Evolutionary conservation across 2,329 filamentous ascomycete genomes (phyloP).

Genomic region (Alternaria sp.): DNA sequence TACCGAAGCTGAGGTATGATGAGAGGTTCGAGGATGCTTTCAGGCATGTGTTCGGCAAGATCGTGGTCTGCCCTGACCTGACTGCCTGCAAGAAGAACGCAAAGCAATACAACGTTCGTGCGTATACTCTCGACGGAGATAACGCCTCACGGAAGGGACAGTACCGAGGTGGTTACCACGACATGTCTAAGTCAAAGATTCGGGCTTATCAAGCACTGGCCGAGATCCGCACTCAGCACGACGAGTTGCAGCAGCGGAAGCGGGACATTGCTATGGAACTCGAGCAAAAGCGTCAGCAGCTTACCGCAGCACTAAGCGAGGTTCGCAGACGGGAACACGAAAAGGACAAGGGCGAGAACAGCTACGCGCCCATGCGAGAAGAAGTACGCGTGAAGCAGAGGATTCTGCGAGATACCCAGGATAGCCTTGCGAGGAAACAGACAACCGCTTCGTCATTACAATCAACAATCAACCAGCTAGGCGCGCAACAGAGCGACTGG

Average conservation of each 20-base stretch:
- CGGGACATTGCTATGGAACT: conserved; percentile 74
- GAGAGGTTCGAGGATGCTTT: conserved; percentile 82
- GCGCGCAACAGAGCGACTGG: conserved; percentile 77
- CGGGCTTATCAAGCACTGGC: conserved; percentile 80
- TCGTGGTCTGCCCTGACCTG: conserved; percentile 91
- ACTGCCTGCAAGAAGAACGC: conserved; percentile 90
- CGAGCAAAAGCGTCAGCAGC: conserved; percentile 84
- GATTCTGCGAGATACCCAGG: conserved; percentile 76
- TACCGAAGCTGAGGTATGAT: conserved; percentile 86
- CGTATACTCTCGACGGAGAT: conserved; percentile 94
- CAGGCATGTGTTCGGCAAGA: conserved; percentile 93
- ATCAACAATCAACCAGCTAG: conserved; percentile 64
- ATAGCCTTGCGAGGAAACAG: conserved; percentile 77
- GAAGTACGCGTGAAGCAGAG: conserved; percentile 80
- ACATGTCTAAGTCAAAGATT: conserved; percentile 85
- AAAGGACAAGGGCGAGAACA: conserved; percentile 78
- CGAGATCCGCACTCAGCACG: conserved; percentile 78
- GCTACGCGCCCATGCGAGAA: conserved; percentile 80
- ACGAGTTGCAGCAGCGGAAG: conserved; percentile 70
- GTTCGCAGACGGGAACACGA: conserved; percentile 84
- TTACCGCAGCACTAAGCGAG: conserved; percentile 85
- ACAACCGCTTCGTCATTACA: conserved; percentile 73
- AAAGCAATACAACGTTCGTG: conserved; percentile 88
- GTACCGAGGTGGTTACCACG: conserved; percentile 93
- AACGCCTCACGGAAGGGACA: conserved; percentile 94